Evolutionary conservation across 2,329 filamentous ascomycete species (phyloP).

Genomic region (Thielaviopsis ethacetica): DNA sequence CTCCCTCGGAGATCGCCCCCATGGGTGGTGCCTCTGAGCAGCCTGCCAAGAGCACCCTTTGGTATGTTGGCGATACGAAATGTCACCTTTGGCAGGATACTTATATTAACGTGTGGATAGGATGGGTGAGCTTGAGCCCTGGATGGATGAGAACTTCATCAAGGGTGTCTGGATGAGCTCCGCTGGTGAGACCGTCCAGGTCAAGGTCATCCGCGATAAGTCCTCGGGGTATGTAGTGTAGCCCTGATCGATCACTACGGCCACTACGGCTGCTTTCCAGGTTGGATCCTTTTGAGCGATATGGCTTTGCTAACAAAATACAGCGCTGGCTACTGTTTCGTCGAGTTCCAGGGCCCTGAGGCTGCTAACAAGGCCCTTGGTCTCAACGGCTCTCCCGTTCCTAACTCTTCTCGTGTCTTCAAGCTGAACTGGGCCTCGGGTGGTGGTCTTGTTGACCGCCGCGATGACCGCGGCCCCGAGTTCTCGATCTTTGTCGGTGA

Average conservation of each 20-base stretch:
- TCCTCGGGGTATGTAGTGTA: slow-evolving; percentile 63
- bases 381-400: slow-evolving; percentile 76
- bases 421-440: slow-evolving; percentile 99
- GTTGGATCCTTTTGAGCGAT: background rate
- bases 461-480: slow-evolving; percentile 90
- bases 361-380: slow-evolving; percentile 82
- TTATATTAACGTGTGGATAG: slow-evolving; percentile 27
- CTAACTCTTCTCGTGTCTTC: slow-evolving; percentile 88
- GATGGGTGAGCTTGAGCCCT: slow-evolving; percentile 98
- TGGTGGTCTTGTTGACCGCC: slow-evolving; percentile 84
- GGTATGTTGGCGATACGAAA: slow-evolving; percentile 23
- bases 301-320: slow-evolving; percentile 13
- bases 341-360: slow-evolving; percentile 72
- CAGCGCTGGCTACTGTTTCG: slow-evolving; percentile 97
- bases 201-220: slow-evolving; percentile 99
- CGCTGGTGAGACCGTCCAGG: slow-evolving; percentile 86
- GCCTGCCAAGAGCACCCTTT: slow-evolving; percentile 40
- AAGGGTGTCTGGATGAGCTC: slow-evolving; percentile 80
- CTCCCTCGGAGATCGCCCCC: slow-evolving; percentile 18
- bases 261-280: background rate
- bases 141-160: slow-evolving; percentile 99
- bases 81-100: background rate
- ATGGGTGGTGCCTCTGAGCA: slow-evolving; percentile 22
- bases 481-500: slow-evolving; percentile 97
- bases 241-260: background rate